Percentiles rank a stretch among this genome's conserved stretches.
Evolutionary conservation across 176 grass and related monocot genomes (phyloP).

Genomic region (Oryza nivara): DNA sequence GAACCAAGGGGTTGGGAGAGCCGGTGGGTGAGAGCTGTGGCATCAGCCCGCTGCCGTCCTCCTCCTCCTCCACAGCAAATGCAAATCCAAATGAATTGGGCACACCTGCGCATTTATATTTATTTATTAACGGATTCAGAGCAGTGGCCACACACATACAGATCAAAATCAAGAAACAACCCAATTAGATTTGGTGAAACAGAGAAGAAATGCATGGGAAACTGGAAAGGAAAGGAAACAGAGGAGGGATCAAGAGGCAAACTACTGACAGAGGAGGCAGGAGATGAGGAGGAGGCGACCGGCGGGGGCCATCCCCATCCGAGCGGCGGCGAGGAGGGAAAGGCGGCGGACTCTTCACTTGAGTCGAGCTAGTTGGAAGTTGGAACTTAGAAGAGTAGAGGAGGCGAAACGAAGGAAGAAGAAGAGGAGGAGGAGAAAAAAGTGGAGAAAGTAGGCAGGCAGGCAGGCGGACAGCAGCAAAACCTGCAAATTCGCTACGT

Average conservation of each 20-base stretch:
- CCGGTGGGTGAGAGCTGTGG: conserved; percentile 70
- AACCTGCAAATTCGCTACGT: background rate
- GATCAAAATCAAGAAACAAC: conserved; percentile 32
- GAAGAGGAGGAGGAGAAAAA: background rate
- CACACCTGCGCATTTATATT: conserved; percentile 54
- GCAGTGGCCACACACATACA: background rate
- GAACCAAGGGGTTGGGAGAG: conserved; percentile 74
- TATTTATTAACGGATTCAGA: background rate
- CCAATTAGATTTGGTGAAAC: background rate
- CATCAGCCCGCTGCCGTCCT: conserved; percentile 47
- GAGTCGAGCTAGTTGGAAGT: too few species aligned
- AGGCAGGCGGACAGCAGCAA: conserved; percentile 25
- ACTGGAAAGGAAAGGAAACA: background rate
- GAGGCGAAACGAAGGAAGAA: too few species aligned
- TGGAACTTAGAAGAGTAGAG: too few species aligned
- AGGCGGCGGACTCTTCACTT: background rate
- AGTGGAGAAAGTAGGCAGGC: conserved; percentile 32
- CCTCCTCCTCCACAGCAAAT: conserved; percentile 47
- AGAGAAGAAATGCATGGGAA: background rate
- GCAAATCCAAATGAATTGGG: conserved; percentile 19
- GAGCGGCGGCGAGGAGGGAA: background rate
- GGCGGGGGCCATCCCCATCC: conserved; percentile 26
- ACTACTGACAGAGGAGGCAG: conserved; percentile 44
- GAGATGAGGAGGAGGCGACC: conserved; percentile 53
- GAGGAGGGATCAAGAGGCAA: conserved; percentile 23